Evolutionary conservation across 164 flowering plant species (phyloP).

Genomic region (Piper betle): DNA sequence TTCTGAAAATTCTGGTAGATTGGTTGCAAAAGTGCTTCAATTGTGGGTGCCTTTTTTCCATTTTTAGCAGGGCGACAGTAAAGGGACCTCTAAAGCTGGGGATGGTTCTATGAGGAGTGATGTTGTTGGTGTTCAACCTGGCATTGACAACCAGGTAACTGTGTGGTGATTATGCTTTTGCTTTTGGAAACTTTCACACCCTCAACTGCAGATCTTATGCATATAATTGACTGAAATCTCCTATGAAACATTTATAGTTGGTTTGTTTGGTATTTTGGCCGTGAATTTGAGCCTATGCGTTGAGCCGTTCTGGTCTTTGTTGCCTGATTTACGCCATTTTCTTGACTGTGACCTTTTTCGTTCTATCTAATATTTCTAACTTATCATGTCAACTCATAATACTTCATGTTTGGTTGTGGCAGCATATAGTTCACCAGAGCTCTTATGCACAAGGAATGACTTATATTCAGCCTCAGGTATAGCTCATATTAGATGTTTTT

Average conservation of each 20-base stretch:
- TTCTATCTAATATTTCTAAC: too few relatives aligned
- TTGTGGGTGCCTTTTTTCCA: neutral
- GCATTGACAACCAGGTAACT: constrained; percentile 7
- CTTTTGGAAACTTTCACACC: too few relatives aligned
- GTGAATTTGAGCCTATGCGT: neutral
- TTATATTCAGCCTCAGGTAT: constrained; percentile 21
- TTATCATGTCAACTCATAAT: too few relatives aligned
- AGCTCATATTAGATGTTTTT: neutral
- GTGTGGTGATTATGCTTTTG: constrained; percentile 6
- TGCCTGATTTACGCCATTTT: neutral
- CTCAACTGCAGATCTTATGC: neutral
- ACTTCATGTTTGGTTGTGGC: neutral
- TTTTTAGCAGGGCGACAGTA: constrained; percentile 20
- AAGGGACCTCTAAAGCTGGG: constrained; percentile 21
- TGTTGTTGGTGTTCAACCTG: constrained; percentile 4
- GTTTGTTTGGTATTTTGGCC: neutral
- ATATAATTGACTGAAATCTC: neutral
- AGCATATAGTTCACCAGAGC: constrained; percentile 18
- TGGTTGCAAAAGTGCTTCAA: neutral
- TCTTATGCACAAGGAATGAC: constrained; percentile 15
- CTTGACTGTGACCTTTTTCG: too few relatives aligned
- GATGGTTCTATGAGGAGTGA: constrained; percentile 21
- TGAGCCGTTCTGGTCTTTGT: neutral
- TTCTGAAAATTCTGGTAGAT: neutral
- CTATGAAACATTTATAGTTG: too few relatives aligned